A percentile compares a stretch with the other conserved stretches of the same genome.
These are phyloP conservation scores for Dichotomocladium elegans DNA, from an alignment of 371 early-diverging fungal genomes.

Conservation along the genomic window DNA sequence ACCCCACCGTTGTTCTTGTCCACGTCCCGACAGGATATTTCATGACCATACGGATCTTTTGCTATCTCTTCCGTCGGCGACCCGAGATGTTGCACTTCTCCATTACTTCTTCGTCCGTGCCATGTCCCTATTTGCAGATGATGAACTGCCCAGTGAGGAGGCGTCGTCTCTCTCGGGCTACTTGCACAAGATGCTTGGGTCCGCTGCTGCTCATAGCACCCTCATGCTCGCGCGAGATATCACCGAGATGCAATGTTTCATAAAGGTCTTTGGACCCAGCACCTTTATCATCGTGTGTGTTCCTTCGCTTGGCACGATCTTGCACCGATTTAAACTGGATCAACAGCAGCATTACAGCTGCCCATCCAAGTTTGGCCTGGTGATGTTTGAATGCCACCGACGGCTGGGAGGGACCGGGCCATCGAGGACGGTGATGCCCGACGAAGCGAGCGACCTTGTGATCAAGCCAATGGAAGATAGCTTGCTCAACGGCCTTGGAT, in stretches of 20 bases:
- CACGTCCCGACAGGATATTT: slow-evolving; percentile 25
- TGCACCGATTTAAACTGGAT: slow-evolving; percentile 27
- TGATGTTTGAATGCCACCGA: slow-evolving; percentile 55
- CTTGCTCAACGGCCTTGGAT: background rate
- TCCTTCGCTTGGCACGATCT: slow-evolving; percentile 44
- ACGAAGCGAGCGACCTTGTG: background rate
- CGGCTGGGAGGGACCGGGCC: slow-evolving; percentile 1
- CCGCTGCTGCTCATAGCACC: slow-evolving; percentile 17
- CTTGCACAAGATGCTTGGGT: background rate
- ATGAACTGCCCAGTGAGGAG: slow-evolving; percentile 43
- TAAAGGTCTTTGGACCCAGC: slow-evolving; percentile 58
- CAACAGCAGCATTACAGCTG: background rate
- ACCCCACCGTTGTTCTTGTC: slow-evolving; percentile 17
- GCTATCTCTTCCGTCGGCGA: slow-evolving; percentile 15
- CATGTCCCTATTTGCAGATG: slow-evolving; percentile 42
- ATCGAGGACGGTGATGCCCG: background rate
- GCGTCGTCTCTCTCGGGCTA: slow-evolving; percentile 12
- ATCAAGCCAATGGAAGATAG: background rate
- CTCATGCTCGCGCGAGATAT: slow-evolving; percentile 19
- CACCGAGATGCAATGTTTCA: slow-evolving; percentile 60
- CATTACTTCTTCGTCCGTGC: slow-evolving; percentile 56
- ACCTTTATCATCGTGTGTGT: slow-evolving; percentile 57
- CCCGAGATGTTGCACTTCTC: slow-evolving; percentile 42
- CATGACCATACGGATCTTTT: slow-evolving; percentile 19
- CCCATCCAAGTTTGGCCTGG: background rate